phyloP scores from a whole-genome alignment of 140 eudicot species.

The Eryngium alpinum region DNA sequence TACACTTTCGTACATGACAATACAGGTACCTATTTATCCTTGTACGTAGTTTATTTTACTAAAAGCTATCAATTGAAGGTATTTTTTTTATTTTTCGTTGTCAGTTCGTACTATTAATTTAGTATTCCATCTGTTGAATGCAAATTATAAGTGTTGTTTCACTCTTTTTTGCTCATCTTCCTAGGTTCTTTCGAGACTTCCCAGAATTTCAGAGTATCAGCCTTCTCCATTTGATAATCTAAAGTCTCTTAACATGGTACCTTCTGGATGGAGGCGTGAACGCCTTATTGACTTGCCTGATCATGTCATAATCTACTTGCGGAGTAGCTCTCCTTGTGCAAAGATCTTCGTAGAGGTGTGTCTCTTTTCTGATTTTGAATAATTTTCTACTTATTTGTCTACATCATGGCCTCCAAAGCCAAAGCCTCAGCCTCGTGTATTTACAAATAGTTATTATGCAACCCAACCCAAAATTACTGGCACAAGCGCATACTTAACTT shows the following conservation, averaged over 20 bases:
- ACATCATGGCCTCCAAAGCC: no score
- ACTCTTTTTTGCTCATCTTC: not conserved
- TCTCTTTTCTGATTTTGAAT: no score
- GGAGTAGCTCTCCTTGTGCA: not conserved
- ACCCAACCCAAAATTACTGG: no score
- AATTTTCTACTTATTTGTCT: no score
- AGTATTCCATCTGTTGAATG: not conserved
- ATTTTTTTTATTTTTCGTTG: no score
- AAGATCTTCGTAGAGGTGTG: not conserved
- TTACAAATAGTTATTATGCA: no score
- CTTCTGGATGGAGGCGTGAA: no score
- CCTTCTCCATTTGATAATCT: conserved; percentile 4
- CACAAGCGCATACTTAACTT: no score
- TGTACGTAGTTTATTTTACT: not conserved
- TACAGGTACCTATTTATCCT: not conserved
- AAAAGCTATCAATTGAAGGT: no score
- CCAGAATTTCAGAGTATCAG: not conserved
- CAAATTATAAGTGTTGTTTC: not conserved
- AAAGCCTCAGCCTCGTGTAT: no score
- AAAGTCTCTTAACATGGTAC: not conserved
- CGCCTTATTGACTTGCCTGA: not conserved
- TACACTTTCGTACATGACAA: not conserved
- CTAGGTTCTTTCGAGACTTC: not conserved
- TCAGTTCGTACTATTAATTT: not conserved
- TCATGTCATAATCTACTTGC: not conserved